A percentile compares a stretch with the other conserved stretches of the same genome.
phyloP scores from a whole-genome alignment of 371 early-diverging fungal genomes.

The Rhizopus delemar region DNA sequence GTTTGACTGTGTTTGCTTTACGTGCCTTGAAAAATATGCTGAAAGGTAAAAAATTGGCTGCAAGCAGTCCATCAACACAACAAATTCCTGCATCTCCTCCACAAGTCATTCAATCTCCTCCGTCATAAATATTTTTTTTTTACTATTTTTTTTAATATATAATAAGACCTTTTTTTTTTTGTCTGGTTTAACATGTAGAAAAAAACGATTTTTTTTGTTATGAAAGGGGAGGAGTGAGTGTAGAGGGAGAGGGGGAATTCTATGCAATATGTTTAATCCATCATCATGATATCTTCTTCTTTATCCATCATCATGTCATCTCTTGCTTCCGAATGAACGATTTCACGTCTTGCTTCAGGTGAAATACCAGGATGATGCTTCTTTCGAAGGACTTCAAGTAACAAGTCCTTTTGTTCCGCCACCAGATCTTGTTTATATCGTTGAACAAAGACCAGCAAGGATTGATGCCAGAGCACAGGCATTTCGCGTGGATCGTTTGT shows the following conservation, averaged over 20 bases:
- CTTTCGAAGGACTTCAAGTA: conserved; percentile 78
- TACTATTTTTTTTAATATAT: not conserved
- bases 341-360: conserved; percentile 91
- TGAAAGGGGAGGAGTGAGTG: not conserved
- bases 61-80: conserved; percentile 1
- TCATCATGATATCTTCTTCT: conserved; percentile 37
- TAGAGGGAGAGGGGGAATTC: not conserved
- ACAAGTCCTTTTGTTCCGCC: conserved; percentile 89
- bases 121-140: not conserved
- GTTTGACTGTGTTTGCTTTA: conserved; percentile 84
- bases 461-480: conserved; percentile 98
- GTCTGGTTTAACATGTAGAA: not conserved
- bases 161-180: not conserved
- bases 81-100: not conserved
- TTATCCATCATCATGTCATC: conserved; percentile 55
- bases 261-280: conserved; percentile 13
- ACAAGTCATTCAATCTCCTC: conserved; percentile 1
- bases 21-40: conserved; percentile 83
- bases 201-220: not conserved
- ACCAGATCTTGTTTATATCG: conserved; percentile 95
- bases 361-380: conserved; percentile 84
- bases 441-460: conserved; percentile 92
- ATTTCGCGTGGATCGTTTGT: conserved; percentile 76
- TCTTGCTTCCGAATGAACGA: conserved; percentile 63
- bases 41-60: conserved; percentile 50